A percentile compares a stretch with the other conserved stretches of the same genome.
Conservation (phyloP, 768 basidiomycete genomes). For the Rhizopogon salebrosus region DNA sequence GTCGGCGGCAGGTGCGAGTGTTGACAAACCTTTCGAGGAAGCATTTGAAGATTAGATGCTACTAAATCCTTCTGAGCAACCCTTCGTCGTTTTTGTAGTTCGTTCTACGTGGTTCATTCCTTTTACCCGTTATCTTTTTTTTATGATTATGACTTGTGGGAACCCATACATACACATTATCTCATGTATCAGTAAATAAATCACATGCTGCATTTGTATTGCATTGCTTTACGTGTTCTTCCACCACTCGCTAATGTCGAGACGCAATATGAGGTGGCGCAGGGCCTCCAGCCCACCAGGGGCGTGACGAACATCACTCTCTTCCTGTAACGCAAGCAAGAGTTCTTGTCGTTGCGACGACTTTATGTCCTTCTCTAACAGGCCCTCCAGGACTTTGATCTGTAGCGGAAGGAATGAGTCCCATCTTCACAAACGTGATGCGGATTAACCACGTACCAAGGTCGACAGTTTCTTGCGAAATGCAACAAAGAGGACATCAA, state of each 20-base stretch:
- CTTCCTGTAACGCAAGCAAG: constrained; percentile 18
- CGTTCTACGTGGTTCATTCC: constrained; percentile 6
- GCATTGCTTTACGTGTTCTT: constrained; percentile 2
- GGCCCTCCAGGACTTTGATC: constrained; percentile 50
- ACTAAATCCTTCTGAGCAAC: not conserved
- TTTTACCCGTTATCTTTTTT: constrained; percentile 7
- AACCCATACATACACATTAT: not conserved
- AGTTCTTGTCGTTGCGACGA: constrained; percentile 10
- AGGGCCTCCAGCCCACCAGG: constrained; percentile 51
- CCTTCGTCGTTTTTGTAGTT: constrained; percentile 1
- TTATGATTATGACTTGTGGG: constrained; percentile 21
- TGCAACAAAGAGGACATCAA: constrained; percentile 48
- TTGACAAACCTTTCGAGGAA: constrained; percentile 22
- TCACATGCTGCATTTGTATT: not conserved
- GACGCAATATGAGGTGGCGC: constrained; percentile 46
- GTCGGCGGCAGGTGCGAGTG: constrained; percentile 2
- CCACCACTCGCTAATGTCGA: constrained; percentile 63
- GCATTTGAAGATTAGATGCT: constrained; percentile 29
- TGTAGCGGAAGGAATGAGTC: constrained; percentile 22
- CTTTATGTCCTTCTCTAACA: constrained; percentile 48
- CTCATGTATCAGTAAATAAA: not conserved
- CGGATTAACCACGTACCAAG: constrained; percentile 41
- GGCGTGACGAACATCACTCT: constrained; percentile 29
- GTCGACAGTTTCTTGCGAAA: constrained; percentile 53
- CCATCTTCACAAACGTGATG: not conserved